These are phyloP conservation scores for Flaveria trinervia DNA, from an alignment of 129 eudicot genomes.

Conservation along the genomic window DNA sequence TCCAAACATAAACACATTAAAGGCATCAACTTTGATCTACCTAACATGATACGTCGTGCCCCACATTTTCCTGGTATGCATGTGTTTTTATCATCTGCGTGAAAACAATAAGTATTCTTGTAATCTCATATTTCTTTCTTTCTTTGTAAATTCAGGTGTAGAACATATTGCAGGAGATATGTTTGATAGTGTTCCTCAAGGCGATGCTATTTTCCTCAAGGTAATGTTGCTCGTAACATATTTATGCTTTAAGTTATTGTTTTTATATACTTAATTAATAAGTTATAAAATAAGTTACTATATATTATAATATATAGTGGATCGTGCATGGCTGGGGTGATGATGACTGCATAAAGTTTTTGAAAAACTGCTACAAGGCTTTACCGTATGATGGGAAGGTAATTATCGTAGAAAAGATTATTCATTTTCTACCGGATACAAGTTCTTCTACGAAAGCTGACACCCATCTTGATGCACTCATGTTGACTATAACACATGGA, in stretches of 20 bases:
- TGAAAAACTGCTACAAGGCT: neutral
- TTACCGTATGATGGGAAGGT: too few species aligned
- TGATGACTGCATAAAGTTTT: neutral
- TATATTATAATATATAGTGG: neutral
- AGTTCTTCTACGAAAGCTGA: neutral
- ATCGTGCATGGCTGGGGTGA: neutral
- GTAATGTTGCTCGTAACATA: neutral
- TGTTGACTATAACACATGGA: neutral
- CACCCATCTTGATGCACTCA: neutral
- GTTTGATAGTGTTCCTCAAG: too few species aligned
- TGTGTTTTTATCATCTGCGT: too few species aligned
- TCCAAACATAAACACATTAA: neutral
- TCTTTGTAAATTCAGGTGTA: neutral
- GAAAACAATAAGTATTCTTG: neutral
- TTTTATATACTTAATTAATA: neutral
- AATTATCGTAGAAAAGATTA: too few species aligned
- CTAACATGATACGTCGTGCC: neutral
- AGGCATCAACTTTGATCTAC: neutral
- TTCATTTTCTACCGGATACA: neutral
- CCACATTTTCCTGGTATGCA: neutral
- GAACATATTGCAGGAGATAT: neutral
- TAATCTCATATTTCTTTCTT: neutral
- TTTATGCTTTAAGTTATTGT: too few species aligned
- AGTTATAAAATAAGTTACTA: neutral
- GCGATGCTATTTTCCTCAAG: neutral